Base-by-base conservation (phyloP, 2,329 filamentous ascomycete species). In the Epichloe gansuensis region DNA sequence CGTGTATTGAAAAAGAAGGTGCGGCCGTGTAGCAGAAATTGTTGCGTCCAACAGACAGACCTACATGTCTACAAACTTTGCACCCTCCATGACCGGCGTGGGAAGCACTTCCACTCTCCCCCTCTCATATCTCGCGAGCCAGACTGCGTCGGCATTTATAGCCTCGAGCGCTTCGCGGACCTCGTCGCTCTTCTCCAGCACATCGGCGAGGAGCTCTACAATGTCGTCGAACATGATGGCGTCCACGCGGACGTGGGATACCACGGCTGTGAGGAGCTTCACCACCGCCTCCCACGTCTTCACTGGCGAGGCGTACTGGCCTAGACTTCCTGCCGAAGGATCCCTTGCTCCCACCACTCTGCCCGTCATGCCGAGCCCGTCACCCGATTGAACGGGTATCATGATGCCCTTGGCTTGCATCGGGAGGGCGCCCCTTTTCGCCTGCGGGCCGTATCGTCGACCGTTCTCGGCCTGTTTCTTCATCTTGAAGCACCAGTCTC, bases 91-190 rank as follows among this genome's bases (percentile, higher is more conserved):
- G 23, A 64, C 58, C 8, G 75, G 75, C 11, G 61, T 64, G 41
- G 65, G 62, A 52, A 64, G 57, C 55, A 58, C 60, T 50, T 69
- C 59, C 38, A 71, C 60, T 54, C 66, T 9, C 75, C 74, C 51
- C 51, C 66, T 64, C 59, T 76, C 68, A 52, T 77, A 76, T 60
- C 78, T 66, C 41, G 72, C 71, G 57, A 91, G 66, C 88, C 88
- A 94, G 4, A 93, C 83, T 1, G 85, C 84, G 70, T 93, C 87
- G 1, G 75, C 71, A 64, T 91, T 89, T 50, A 84, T 69, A 3
- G 63, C 67, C 57, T 85, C 80, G 45, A 93, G 66, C 11, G 78
- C 80, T 36, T 69, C 66, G 47, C 72, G 75, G 11, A 84, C 74
- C 47, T 77, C 70, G 1, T 60, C 51, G 31, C 73, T 69, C 36